These are phyloP conservation scores for Neopestalotiopsis rosae DNA, from an alignment of 2,329 filamentous ascomycete genomes.

Conservation along the genomic window DNA sequence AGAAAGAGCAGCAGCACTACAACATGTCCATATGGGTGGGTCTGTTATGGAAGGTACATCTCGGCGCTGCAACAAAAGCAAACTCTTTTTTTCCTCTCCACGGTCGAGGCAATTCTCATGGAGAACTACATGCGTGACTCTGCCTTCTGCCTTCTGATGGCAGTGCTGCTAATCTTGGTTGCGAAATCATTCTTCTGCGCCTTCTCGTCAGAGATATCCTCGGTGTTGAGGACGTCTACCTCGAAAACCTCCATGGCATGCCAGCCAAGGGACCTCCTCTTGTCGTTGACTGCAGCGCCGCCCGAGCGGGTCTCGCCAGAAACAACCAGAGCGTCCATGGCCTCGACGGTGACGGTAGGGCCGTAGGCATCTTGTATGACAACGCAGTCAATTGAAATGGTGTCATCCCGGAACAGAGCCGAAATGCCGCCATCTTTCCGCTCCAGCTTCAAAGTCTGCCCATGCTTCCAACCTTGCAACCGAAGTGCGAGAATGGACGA, in stretches of 20 bases:
- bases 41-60: neutral
- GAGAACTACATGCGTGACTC: constrained; percentile 24
- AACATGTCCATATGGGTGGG: neutral
- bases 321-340: constrained; percentile 81
- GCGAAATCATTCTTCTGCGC: constrained; percentile 68
- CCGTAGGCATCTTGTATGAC: constrained; percentile 89
- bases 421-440: constrained; percentile 51
- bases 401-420: constrained; percentile 62
- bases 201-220: constrained; percentile 53
- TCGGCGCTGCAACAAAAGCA: neutral
- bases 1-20: neutral
- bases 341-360: constrained; percentile 83
- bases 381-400: constrained; percentile 76
- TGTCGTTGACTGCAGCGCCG: constrained; percentile 85
- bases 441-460: constrained; percentile 40
- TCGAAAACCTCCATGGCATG: constrained; percentile 78
- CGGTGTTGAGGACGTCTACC: constrained; percentile 83
- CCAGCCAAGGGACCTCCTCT: constrained; percentile 79
- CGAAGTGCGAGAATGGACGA: constrained; percentile 61
- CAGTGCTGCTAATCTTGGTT: constrained; percentile 90
- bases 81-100: neutral
- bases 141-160: constrained; percentile 66
- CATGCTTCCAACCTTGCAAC: constrained; percentile 48
- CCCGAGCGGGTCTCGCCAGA: constrained; percentile 88
- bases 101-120: neutral